Conservation (phyloP, 129 eudicot genomes). For the Silybum marianum region DNA sequence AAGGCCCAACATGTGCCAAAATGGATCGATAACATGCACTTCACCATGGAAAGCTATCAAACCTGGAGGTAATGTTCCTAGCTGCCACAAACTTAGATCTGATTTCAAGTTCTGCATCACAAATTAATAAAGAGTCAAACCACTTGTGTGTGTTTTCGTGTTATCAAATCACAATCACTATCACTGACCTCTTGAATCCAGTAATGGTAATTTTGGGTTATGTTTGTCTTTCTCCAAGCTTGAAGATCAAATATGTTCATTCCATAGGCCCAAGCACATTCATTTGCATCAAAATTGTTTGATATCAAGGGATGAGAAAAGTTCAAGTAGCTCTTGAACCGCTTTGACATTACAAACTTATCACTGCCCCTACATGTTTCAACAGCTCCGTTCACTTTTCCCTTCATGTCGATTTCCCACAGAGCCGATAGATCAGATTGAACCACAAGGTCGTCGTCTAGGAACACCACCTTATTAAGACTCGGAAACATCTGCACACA, state of each 20-base stretch:
- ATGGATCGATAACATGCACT: conserved; percentile 66
- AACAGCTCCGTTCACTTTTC: conserved; percentile 93
- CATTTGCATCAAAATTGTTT: conserved; percentile 64
- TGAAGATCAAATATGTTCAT: conserved; percentile 88
- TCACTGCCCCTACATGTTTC: conserved; percentile 81
- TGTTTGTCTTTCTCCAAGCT: conserved; percentile 87
- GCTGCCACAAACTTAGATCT: conserved; percentile 93
- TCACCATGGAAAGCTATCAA: conserved; percentile 94
- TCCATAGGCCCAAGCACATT: conserved; percentile 98
- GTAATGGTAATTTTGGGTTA: conserved; percentile 74
- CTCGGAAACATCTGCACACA: conserved; percentile 82
- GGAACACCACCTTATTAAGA: conserved; percentile 69
- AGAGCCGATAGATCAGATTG: conserved; percentile 83
- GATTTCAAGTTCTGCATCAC: conserved; percentile 83
- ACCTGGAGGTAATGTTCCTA: conserved; percentile 97
- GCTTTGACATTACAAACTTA: conserved; percentile 85
- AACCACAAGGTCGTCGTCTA: conserved; percentile 90
- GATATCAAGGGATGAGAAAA: conserved; percentile 87
- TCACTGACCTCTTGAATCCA: conserved; percentile 75
- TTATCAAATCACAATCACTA: too few relatives aligned
- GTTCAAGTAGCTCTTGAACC: conserved; percentile 73
- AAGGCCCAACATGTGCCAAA: conserved; percentile 96
- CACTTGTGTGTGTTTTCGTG: conserved; percentile 6
- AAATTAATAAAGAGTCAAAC: conserved; percentile 5
- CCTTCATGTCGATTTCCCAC: conserved; percentile 88